Percentiles rank a stretch among this genome's conserved stretches.
These are phyloP conservation scores for Zygosaccharomyces sapae DNA, from an alignment of 1,139 yeast genomes.

Conservation along the genomic window DNA sequence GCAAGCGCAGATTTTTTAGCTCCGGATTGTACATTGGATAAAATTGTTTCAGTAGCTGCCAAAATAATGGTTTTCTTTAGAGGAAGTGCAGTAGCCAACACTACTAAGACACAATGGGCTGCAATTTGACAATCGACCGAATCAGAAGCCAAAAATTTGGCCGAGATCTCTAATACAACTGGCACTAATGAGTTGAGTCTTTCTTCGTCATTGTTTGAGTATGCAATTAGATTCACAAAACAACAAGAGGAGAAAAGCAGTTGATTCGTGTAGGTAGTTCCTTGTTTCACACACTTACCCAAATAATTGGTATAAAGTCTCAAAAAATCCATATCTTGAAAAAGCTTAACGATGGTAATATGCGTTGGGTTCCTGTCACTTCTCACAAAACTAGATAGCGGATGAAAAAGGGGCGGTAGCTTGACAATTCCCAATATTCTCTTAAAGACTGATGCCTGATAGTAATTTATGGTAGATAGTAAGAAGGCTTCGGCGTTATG, in stretches of 20 bases:
- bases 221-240: conserved; percentile 58
- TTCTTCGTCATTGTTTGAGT: conserved; percentile 43
- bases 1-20: conserved; percentile 41
- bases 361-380: conserved; percentile 61
- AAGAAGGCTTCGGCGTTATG: conserved; percentile 72
- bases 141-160: conserved; percentile 48
- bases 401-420: conserved; percentile 71
- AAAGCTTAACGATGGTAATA: conserved; percentile 65
- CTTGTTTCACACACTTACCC: conserved; percentile 50
- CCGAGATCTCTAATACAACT: conserved; percentile 52
- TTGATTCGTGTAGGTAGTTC: conserved; percentile 62
- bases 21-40: conserved; percentile 43
- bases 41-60: conserved; percentile 69
- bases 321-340: conserved; percentile 66
- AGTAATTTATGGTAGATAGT: conserved; percentile 73
- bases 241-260: conserved; percentile 75
- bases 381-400: conserved; percentile 67
- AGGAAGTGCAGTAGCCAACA: conserved; percentile 68
- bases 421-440: conserved; percentile 68
- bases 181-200: conserved; percentile 46
- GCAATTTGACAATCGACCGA: conserved; percentile 71
- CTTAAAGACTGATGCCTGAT: conserved; percentile 64
- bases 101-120: conserved; percentile 77
- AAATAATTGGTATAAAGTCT: conserved; percentile 61
- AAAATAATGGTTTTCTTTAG: conserved; percentile 57